Conservation (phyloP, 2,329 filamentous ascomycete species). For the Davidsoniella australis region DNA sequence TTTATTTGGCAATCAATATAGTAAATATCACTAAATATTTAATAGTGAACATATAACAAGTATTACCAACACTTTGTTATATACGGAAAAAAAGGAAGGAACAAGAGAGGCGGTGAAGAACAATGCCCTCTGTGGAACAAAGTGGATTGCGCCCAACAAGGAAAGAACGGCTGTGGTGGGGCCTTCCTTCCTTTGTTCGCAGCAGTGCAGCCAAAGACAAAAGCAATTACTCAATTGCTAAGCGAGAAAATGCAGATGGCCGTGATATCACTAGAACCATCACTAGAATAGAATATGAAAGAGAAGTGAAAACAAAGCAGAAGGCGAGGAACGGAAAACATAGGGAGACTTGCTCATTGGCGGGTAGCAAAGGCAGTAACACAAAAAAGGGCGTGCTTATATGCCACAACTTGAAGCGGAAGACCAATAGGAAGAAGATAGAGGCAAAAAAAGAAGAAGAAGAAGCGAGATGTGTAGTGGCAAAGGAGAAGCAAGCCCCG, state of each 20-base stretch:
- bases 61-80: too few relatives aligned
- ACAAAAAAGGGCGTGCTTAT: too few relatives aligned
- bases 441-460: not conserved
- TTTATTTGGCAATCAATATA: too few relatives aligned
- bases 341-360: not conserved
- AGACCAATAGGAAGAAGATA: too few relatives aligned
- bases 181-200: not conserved
- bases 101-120: conserved; percentile 2
- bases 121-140: not conserved
- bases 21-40: too few relatives aligned
- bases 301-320: not conserved
- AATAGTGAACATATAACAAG: too few relatives aligned
- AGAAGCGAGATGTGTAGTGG: not conserved
- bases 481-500: not conserved
- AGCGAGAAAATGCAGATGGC: too few relatives aligned
- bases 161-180: not conserved
- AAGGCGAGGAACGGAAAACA: not conserved
- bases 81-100: not conserved
- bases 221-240: too few relatives aligned
- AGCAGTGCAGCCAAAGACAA: not conserved
- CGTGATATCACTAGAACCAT: too few relatives aligned
- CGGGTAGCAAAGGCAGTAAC: too few relatives aligned
- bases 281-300: not conserved
- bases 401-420: too few relatives aligned
- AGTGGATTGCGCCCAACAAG: not conserved